phyloP scores from a whole-genome alignment of 2,329 filamentous ascomycete genomes.

The Cercospora sojina region DNA sequence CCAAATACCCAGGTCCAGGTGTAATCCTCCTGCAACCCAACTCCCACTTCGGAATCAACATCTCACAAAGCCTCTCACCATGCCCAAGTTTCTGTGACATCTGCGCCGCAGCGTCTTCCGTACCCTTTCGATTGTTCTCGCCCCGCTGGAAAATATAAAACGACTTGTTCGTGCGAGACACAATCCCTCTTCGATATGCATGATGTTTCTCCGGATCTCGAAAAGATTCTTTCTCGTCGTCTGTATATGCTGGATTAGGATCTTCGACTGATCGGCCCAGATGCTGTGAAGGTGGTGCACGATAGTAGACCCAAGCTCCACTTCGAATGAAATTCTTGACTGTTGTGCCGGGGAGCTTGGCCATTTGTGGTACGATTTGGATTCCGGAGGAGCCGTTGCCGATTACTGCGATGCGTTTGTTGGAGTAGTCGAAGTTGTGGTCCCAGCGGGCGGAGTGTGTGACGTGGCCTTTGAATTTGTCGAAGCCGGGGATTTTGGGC shows the following conservation, averaged over 20 bases:
- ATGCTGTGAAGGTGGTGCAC: background rate
- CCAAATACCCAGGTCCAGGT: conserved; percentile 53
- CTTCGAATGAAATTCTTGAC: conserved; percentile 56
- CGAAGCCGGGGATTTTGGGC: conserved; percentile 38
- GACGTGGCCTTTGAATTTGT: conserved; percentile 39
- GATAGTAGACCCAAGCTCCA: conserved; percentile 56
- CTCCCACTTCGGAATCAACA: conserved; percentile 43
- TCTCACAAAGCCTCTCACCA: conserved; percentile 40
- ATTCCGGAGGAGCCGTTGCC: conserved; percentile 44
- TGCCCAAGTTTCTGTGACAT: conserved; percentile 48
- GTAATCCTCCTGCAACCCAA: conserved; percentile 44
- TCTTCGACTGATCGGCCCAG: background rate
- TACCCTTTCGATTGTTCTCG: conserved; percentile 38
- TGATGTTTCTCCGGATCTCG: background rate
- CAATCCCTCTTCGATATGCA: background rate
- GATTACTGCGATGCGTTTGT: conserved; percentile 42
- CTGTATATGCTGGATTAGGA: background rate
- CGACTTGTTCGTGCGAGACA: background rate
- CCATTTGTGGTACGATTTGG: conserved; percentile 47
- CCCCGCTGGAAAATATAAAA: background rate
- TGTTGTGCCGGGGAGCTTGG: conserved; percentile 8
- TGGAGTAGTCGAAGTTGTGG: conserved; percentile 29
- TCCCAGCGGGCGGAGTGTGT: conserved; percentile 43
- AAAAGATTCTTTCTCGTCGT: background rate
- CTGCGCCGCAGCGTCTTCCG: conserved; percentile 38